These are phyloP conservation scores for Aspergillus bombycis DNA, from an alignment of 2,329 filamentous ascomycete species.

Conservation along the genomic window DNA sequence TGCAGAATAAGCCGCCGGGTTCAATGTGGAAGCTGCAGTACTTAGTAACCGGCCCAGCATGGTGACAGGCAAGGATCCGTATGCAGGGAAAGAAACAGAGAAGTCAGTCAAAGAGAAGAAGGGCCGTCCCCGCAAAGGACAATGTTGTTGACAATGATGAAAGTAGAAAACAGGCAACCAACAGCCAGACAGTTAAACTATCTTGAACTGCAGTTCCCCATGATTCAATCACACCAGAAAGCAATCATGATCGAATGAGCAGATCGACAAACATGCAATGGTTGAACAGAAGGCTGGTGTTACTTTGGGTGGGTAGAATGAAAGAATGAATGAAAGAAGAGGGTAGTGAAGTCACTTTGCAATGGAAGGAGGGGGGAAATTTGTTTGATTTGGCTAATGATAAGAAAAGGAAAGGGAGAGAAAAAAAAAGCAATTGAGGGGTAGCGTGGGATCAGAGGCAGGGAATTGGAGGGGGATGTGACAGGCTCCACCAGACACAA, in stretches of 20 bases:
- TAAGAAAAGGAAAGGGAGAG: not conserved
- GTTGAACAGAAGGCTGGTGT: not conserved
- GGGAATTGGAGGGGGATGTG: conserved; percentile 22
- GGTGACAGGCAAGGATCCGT: conserved; percentile 25
- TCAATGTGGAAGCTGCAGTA: conserved; percentile 48
- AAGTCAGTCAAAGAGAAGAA: conserved; percentile 4
- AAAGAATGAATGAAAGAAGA: not conserved
- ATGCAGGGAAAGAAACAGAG: conserved; percentile 19
- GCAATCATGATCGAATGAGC: conserved; percentile 30
- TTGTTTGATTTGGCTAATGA: not conserved
- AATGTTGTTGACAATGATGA: not conserved
- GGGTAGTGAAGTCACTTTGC: not conserved
- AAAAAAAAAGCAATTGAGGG: conserved; percentile 13
- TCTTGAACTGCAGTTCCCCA: conserved; percentile 39
- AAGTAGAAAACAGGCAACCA: conserved; percentile 7
- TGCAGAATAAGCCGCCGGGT: conserved; percentile 42
- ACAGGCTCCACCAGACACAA: conserved; percentile 5
- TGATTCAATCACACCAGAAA: conserved; percentile 31
- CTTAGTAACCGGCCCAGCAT: conserved; percentile 50
- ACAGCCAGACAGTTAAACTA: conserved; percentile 33
- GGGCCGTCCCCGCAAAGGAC: conserved; percentile 7
- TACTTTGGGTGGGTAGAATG: not conserved
- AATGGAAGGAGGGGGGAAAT: not conserved
- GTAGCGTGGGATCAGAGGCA: conserved; percentile 14
- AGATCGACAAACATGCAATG: conserved; percentile 1